Evolutionary conservation across 108 stramenopile genomes (phyloP).

Genomic region (Pseudonitzschia delicatissima): DNA sequence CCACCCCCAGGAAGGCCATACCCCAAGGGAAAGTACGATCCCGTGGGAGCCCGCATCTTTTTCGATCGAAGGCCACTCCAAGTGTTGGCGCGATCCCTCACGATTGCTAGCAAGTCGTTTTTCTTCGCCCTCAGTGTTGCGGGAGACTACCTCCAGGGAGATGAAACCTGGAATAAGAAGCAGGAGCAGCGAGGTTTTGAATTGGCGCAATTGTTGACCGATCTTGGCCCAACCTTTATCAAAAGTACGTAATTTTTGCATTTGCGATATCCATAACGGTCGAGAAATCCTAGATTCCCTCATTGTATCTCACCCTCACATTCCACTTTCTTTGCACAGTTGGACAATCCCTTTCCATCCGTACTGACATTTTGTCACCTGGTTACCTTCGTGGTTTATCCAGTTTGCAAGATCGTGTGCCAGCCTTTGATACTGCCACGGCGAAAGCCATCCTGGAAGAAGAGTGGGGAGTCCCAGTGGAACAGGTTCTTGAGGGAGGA

Average conservation of each 20-base stretch:
- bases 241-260: slow-evolving; percentile 39
- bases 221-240: slow-evolving; percentile 83
- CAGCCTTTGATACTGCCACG: slow-evolving; percentile 70
- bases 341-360: slow-evolving; percentile 93
- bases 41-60: slow-evolving; percentile 53
- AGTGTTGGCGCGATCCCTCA: slow-evolving; percentile 42
- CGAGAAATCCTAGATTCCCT: too few species aligned
- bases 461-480: slow-evolving; percentile 64
- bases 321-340: slow-evolving; percentile 26
- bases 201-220: slow-evolving; percentile 60
- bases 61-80: slow-evolving; percentile 45
- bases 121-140: slow-evolving; percentile 37
- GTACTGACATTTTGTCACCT: slow-evolving; percentile 87
- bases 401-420: slow-evolving; percentile 88
- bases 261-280: background rate
- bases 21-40: slow-evolving; percentile 67
- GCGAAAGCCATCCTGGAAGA: slow-evolving; percentile 82
- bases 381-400: slow-evolving; percentile 79
- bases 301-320: too few species aligned
- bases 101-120: slow-evolving; percentile 47
- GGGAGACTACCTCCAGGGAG: slow-evolving; percentile 25
- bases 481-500: slow-evolving; percentile 43
- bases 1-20: slow-evolving; percentile 48
- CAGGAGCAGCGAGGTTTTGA: slow-evolving; percentile 60
- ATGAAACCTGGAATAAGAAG: slow-evolving; percentile 47